A percentile compares a stretch with the other conserved stretches of the same genome.
phyloP scores from a whole-genome alignment of 805 yeast genomes.

The Schwanniomyces yamadae region DNA sequence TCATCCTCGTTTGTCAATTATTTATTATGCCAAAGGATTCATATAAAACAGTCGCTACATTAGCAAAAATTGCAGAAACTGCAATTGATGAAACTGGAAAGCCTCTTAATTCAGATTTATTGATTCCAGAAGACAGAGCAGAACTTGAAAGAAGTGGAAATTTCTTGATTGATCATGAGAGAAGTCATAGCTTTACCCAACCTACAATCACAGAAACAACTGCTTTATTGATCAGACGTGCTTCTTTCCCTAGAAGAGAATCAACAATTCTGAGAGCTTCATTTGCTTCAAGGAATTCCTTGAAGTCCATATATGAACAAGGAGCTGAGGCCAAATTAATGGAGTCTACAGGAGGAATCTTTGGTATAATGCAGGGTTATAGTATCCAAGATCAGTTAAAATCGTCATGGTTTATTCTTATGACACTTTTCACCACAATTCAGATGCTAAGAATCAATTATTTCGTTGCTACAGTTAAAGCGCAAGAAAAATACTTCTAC shows the following conservation, averaged over 20 bases:
- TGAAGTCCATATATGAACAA: conserved; percentile 64
- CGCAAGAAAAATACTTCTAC: conserved; percentile 77
- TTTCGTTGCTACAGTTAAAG: conserved; percentile 83
- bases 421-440: conserved; percentile 76
- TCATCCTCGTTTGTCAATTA: conserved; percentile 71
- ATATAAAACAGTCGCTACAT: conserved; percentile 67
- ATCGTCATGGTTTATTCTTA: conserved; percentile 74
- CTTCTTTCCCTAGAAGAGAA: conserved; percentile 29
- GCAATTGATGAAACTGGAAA: conserved; percentile 72
- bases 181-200: conserved; percentile 15
- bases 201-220: conserved; percentile 43
- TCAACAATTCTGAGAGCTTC: conserved; percentile 37
- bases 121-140: conserved; percentile 37
- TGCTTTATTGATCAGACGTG: conserved; percentile 35
- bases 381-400: conserved; percentile 48
- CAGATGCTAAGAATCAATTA: conserved; percentile 92
- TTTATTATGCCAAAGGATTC: conserved; percentile 78
- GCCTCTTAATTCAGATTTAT: conserved; percentile 48
- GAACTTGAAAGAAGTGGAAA: conserved; percentile 10
- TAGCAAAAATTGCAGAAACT: conserved; percentile 68
- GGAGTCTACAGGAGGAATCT: conserved; percentile 61
- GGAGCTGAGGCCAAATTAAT: conserved; percentile 58
- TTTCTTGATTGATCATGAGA: background rate
- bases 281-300: conserved; percentile 31
- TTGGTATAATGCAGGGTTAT: conserved; percentile 75